Evolutionary conservation across 2,329 filamentous ascomycete species (phyloP).

Genomic region (Teratosphaeria nubilosa): DNA sequence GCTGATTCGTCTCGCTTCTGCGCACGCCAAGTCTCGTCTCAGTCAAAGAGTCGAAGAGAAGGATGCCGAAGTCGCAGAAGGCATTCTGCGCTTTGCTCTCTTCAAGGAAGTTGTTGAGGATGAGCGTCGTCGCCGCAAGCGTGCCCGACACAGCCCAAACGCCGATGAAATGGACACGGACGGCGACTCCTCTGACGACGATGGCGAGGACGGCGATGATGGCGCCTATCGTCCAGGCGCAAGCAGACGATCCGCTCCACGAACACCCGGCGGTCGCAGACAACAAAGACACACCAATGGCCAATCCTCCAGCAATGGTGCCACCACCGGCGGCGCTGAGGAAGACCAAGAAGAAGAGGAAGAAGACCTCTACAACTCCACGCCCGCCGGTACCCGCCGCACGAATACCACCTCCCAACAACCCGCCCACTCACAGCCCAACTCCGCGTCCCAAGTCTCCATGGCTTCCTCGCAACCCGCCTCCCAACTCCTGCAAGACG

Average conservation of each 20-base stretch:
- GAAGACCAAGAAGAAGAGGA: conserved; percentile 39
- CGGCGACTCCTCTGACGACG: conserved; percentile 45
- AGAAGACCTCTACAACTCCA: conserved; percentile 45
- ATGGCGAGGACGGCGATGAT: conserved; percentile 47
- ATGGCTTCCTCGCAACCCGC: conserved; percentile 71
- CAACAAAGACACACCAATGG: conserved; percentile 10
- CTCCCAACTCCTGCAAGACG: conserved; percentile 54
- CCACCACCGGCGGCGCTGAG: conserved; percentile 24
- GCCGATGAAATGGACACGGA: conserved; percentile 45
- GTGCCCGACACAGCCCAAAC: conserved; percentile 54
- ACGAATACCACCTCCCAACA: conserved; percentile 16
- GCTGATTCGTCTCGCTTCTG: conserved; percentile 92
- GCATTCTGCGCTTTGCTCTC: conserved; percentile 82
- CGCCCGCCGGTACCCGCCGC: conserved; percentile 35
- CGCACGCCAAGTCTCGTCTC: conserved; percentile 84
- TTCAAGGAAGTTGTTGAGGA: conserved; percentile 87
- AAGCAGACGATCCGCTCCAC: conserved; percentile 14
- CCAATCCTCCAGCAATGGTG: conserved; percentile 11
- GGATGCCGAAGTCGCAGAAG: conserved; percentile 79
- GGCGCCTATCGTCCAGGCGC: conserved; percentile 12
- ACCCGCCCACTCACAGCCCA: conserved; percentile 3
- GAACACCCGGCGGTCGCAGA: conserved; percentile 14
- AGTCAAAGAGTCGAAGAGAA: conserved; percentile 81
- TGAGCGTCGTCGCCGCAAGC: conserved; percentile 73
- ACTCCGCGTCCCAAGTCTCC: conserved; percentile 51